Evolutionary conservation across 345 rosid genomes (phyloP).

Genomic region (Raphanus sativus): DNA sequence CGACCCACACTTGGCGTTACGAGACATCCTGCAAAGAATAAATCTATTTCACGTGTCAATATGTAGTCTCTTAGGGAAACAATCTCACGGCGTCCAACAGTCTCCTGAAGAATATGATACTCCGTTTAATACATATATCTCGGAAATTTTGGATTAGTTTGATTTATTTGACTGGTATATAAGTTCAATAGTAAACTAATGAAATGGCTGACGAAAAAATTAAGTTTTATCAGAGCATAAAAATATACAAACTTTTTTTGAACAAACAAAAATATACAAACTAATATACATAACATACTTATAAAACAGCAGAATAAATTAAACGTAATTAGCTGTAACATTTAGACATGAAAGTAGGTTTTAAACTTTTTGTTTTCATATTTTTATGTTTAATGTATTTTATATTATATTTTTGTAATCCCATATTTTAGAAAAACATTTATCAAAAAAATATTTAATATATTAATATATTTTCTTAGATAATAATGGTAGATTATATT

Average conservation of each 20-base stretch:
- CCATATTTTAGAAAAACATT: too few species aligned
- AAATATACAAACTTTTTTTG: not conserved
- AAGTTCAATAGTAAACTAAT: not conserved
- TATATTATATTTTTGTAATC: too few species aligned
- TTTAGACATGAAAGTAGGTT: not conserved
- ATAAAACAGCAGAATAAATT: not conserved
- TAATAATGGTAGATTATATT: too few species aligned
- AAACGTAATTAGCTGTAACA: not conserved
- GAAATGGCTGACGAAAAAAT: not conserved
- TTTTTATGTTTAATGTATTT: not conserved
- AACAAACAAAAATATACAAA: too few species aligned
- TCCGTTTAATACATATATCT: not conserved
- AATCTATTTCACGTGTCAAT: constrained; percentile 2
- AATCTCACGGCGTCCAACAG: not conserved
- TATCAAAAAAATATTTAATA: too few species aligned
- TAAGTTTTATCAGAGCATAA: not conserved
- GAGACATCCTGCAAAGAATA: not conserved
- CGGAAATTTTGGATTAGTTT: not conserved
- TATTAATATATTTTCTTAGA: not conserved
- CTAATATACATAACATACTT: not conserved
- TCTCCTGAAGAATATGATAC: not conserved
- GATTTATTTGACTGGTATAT: not conserved
- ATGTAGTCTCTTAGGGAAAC: constrained; percentile 1
- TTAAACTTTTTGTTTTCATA: not conserved
- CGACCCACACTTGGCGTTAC: constrained; percentile 10